Evolutionary conservation across 176 grass and related monocot genomes (phyloP), one percentile per base, ranked within the genome.

Genomic region (Carex scoparia): DNA sequence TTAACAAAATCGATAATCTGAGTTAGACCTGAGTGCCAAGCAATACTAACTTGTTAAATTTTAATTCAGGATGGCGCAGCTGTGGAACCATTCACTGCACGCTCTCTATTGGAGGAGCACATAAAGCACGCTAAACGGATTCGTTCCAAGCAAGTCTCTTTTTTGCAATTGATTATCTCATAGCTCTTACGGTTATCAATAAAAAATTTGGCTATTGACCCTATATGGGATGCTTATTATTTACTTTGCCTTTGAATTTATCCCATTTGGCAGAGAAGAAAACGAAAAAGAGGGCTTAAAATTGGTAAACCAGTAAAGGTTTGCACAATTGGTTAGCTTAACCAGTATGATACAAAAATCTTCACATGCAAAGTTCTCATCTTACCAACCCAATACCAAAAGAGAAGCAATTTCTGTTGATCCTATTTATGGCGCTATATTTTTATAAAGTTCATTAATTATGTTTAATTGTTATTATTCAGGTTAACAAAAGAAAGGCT

Each of bases 401-500:
- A 57, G 11, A 55, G 27, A 15, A 32, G 27, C 12, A 19, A 16
- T 55, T 7, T 77, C 27, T 7, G 73, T 54, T 4, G 30, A 56
- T 77, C 48, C 19, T 56, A 15, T 69, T 76, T 55, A 13, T 76
- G 67, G 35, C 1, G 23, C 72, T 14, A 55, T 30, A 15, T 31
- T 76, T 76, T 48, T 23, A 51, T 10, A 8, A 49, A 51, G 19
- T 53, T 51, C 0, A 63, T 81, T 46, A 58, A 81, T 81, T 46
- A 59, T 81, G 9, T 62, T 65, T 83, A 19, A 54, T 54, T 30
- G 14, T 32, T 31, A 67, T 55, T 15, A 51, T 83, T 69, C 48
- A 83, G 81, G 61, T 68, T 83, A 66, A 63, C 40, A 53, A 69
- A 83, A 51, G 27, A 83, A 60, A 83, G 81, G 81, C 13, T 46